Conservation (phyloP, 1,284 basidiomycete genomes). For the Heterobasidion parviporum region DNA sequence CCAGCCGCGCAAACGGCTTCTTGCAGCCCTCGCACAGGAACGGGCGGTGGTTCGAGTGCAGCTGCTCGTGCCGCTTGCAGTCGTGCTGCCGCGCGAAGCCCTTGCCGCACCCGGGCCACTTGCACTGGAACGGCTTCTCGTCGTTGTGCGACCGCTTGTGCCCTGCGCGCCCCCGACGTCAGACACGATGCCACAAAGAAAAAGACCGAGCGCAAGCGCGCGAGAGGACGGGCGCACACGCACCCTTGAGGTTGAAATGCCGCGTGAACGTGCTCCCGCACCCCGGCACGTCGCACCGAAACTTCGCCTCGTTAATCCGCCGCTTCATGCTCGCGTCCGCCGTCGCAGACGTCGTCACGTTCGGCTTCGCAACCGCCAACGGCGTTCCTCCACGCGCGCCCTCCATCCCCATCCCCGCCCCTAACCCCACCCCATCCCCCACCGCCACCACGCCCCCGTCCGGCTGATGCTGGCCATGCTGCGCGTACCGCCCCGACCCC, state of each 20-base stretch:
- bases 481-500: slow-evolving; percentile 1
- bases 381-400: slow-evolving; percentile 6
- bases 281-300: slow-evolving; percentile 65
- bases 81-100: slow-evolving; percentile 82
- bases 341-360: slow-evolving; percentile 68
- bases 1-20: slow-evolving; percentile 74
- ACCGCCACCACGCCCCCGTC: background rate
- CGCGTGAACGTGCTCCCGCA: slow-evolving; percentile 81
- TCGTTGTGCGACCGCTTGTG: slow-evolving; percentile 80
- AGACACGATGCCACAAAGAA: background rate
- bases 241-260: slow-evolving; percentile 75
- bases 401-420: slow-evolving; percentile 9
- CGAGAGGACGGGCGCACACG: slow-evolving; percentile 14
- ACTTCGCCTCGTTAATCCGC: slow-evolving; percentile 68
- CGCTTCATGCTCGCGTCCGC: slow-evolving; percentile 64
- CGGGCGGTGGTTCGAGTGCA: slow-evolving; percentile 70
- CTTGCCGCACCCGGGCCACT: slow-evolving; percentile 80
- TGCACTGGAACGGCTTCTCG: slow-evolving; percentile 78
- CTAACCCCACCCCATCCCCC: slow-evolving; percentile 5
- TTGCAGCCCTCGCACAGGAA: slow-evolving; percentile 73
- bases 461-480: background rate
- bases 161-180: slow-evolving; percentile 27
- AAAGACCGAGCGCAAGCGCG: slow-evolving; percentile 7
- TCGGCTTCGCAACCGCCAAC: slow-evolving; percentile 36
- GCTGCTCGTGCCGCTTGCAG: slow-evolving; percentile 75